phyloP scores from a whole-genome alignment of 176 grass and related monocot genomes.

The Oryza coarctata region DNA sequence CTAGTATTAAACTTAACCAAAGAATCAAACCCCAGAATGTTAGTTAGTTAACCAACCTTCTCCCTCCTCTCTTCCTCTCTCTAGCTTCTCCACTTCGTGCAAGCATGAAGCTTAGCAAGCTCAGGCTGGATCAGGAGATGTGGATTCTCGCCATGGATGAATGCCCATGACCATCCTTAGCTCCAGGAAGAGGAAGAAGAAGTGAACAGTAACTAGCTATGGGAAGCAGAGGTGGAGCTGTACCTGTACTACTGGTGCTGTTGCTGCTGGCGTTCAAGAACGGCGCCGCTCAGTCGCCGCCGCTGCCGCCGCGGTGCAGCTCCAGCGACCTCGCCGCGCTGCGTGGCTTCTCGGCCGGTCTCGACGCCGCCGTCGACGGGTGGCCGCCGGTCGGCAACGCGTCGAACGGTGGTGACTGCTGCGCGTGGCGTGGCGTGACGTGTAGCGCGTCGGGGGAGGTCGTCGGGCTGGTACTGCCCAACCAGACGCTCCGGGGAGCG shows the following conservation, averaged over 20 bases:
- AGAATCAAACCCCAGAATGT: slow-evolving; percentile 33
- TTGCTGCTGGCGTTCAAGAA: neutral
- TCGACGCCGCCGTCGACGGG: slow-evolving; percentile 19
- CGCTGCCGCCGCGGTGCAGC: neutral
- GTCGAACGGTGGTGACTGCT: slow-evolving; percentile 6
- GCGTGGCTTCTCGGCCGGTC: slow-evolving; percentile 28
- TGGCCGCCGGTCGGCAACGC: slow-evolving; percentile 14
- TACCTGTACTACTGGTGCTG: neutral
- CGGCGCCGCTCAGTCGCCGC: neutral
- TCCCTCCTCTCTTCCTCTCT: neutral
- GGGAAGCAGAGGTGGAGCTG: neutral
- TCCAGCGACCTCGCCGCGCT: slow-evolving; percentile 29
- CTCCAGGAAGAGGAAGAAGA: neutral
- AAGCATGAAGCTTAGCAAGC: neutral
- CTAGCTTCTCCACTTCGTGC: neutral
- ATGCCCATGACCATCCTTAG: neutral
- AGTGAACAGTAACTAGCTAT: neutral
- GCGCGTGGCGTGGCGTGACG: slow-evolving; percentile 41
- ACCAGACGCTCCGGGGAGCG: slow-evolving; percentile 35
- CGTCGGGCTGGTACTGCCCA: slow-evolving; percentile 36
- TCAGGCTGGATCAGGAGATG: neutral
- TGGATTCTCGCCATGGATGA: neutral
- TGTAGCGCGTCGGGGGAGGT: neutral
- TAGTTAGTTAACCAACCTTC: neutral
- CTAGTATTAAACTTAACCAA: slow-evolving; percentile 27